A percentile compares a stretch with the other conserved stretches of the same genome.
Evolutionary conservation across 2,329 filamentous ascomycete genomes (phyloP).

Genomic region (Thielaviopsis cerberus): DNA sequence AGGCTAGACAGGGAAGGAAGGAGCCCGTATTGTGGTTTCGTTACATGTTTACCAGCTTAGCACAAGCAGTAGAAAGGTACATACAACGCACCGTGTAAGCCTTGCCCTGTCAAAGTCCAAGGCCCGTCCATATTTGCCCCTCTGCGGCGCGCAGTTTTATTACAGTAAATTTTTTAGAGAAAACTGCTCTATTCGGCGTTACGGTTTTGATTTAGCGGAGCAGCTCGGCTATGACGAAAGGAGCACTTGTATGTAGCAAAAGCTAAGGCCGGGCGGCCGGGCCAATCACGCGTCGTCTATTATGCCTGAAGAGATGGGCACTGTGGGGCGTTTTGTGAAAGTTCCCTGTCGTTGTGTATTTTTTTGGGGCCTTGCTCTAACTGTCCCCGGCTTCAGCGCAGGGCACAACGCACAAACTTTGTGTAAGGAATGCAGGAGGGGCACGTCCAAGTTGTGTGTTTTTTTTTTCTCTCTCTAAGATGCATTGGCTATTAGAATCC

Average conservation of each 20-base stretch:
- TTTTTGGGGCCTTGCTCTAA: not conserved
- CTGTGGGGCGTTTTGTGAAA: slow-evolving; percentile 2
- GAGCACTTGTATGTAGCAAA: slow-evolving; percentile 6
- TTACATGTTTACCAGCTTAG: not conserved
- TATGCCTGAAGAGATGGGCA: slow-evolving; percentile 5
- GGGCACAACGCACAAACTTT: not conserved
- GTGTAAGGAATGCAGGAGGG: not conserved
- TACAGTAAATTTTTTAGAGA: not conserved
- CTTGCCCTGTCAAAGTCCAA: not conserved
- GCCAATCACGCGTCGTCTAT: slow-evolving; percentile 10
- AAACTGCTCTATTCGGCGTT: slow-evolving; percentile 11
- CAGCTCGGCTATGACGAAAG: slow-evolving; percentile 13
- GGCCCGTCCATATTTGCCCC: not conserved
- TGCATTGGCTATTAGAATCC: no score
- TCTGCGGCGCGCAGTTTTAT: not conserved
- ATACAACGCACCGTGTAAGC: not conserved
- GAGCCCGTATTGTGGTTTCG: not conserved
- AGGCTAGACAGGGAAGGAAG: not conserved
- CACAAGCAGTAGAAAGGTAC: not conserved
- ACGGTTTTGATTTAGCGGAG: slow-evolving; percentile 11
- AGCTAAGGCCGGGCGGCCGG: slow-evolving; percentile 11
- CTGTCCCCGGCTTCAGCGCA: not conserved
- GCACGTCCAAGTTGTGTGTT: not conserved
- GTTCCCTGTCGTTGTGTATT: slow-evolving; percentile 1
- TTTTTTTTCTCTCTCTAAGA: no score